phyloP scores from a whole-genome alignment of 2,329 filamentous ascomycete genomes.

The Fusarium temperatum region DNA sequence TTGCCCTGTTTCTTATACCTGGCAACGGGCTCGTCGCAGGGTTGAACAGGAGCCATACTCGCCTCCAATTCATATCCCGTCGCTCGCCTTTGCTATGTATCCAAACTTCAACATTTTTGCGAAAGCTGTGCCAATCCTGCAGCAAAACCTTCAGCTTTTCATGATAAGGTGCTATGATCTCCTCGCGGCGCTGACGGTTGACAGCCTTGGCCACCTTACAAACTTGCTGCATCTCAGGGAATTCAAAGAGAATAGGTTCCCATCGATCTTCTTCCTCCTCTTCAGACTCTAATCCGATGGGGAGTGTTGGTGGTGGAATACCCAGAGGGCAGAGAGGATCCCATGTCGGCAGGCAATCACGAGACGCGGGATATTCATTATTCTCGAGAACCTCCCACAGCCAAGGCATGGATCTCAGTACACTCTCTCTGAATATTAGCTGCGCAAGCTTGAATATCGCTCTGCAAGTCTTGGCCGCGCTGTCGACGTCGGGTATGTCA shows the following conservation, averaged over 20 bases:
- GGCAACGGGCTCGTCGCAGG: not conserved
- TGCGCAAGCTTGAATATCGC: not conserved
- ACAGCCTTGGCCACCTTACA: not conserved
- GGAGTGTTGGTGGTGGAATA: not conserved
- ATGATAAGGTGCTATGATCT: not conserved
- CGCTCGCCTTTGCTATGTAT: fast-evolving
- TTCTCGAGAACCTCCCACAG: not conserved
- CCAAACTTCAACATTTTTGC: not conserved
- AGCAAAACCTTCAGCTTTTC: fast-evolving
- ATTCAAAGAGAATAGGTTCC: not conserved
- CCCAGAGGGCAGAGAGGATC: slow-evolving; percentile 1
- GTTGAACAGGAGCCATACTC: not conserved
- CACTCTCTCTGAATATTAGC: fast-evolving
- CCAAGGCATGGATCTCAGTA: not conserved
- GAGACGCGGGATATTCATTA: not conserved
- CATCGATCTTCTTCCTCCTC: not conserved
- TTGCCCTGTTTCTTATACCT: not conserved
- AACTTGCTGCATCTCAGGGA: not conserved
- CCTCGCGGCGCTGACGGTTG: not conserved
- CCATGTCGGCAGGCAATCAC: not conserved
- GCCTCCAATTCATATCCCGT: not conserved
- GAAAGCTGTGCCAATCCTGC: not conserved
- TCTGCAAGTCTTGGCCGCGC: not conserved
- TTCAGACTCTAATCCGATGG: not conserved
- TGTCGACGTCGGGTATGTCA: fast-evolving